Conservation (phyloP, 2,329 filamentous ascomycete genomes). For the Xylaria sp. region DNA sequence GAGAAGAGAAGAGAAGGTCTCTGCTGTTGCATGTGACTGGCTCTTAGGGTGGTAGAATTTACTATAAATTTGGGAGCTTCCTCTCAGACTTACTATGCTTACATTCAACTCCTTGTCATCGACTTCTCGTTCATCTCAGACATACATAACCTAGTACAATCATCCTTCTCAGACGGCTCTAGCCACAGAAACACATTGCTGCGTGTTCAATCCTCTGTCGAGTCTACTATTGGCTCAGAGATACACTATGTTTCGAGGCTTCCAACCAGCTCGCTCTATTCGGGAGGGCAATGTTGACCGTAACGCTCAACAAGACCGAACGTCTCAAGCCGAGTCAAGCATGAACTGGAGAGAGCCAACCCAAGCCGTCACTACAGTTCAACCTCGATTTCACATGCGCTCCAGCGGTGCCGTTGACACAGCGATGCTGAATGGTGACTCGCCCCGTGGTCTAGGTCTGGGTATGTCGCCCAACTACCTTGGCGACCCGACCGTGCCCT, state of each 20-base stretch:
- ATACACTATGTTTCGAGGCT: not conserved
- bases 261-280: constrained; percentile 8
- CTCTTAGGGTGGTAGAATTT: not conserved
- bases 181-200: not conserved
- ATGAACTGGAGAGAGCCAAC: constrained; percentile 8
- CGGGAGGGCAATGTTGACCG: not conserved
- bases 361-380: not conserved
- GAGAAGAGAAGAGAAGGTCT: not conserved
- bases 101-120: not conserved
- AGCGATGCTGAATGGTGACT: too few relatives aligned
- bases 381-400: too few relatives aligned
- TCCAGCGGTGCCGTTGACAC: not conserved
- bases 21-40: not conserved
- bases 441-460: not conserved
- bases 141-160: not conserved
- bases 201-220: not conserved
- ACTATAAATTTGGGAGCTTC: not conserved
- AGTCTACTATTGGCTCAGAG: not conserved
- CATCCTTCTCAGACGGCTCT: too few relatives aligned
- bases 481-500: constrained; percentile 20
- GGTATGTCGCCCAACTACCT: constrained; percentile 25
- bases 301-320: not conserved
- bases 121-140: not conserved
- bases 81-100: not conserved
- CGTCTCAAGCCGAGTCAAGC: not conserved